Evolutionary conservation across 306 rosid species (phyloP), one percentile per base, ranked within the genome.

Genomic region (Prinsepia uniflora): DNA sequence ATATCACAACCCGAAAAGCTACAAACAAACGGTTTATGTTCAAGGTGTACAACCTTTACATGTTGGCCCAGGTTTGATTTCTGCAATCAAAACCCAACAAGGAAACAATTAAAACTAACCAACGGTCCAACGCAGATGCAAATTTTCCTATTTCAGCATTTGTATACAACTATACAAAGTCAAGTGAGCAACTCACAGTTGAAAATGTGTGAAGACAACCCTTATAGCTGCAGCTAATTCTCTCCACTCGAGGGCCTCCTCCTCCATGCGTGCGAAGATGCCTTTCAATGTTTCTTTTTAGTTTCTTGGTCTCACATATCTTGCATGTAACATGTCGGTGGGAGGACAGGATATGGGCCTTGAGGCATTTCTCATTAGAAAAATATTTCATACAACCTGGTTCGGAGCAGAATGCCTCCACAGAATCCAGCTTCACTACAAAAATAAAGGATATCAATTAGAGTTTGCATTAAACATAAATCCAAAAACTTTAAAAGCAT

Each of bases 41-140:
- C 57, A 1, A 84, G 76, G 78, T 94, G 98, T 75, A 84, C 96
- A 36, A 84, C 98, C 80, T 82, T 90, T 72, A 78, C 73, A 72
- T 93, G 98, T 56, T 68, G 87, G 10, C 45, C 79, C 48, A 90
- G 97, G 86, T 93, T 93, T 36, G 96, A 89, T 76, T 73, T 81
- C 98, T 94, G 89, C 67, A 74, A n/a, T 24, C 18, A 18, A 73
- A 20, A 19, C 7, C 15, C 5, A 5, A 12, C 17, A 54, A 41
- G 17, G 4, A 15, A n/a, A 12, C 50, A 54, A 15, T 61, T 1
- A 54, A 70, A 41, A 70, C 50, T 6, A 14, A 47, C 19, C 53
- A 43, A 22, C 57, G 22, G n/a, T n/a, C n/a, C 24, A 24, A 66
- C 24, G 4, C 70, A 14, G 53, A 55, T 13, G 8, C 40, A 15